Conservation (phyloP, 306 rosid species). For the Cucumis melo region DNA sequence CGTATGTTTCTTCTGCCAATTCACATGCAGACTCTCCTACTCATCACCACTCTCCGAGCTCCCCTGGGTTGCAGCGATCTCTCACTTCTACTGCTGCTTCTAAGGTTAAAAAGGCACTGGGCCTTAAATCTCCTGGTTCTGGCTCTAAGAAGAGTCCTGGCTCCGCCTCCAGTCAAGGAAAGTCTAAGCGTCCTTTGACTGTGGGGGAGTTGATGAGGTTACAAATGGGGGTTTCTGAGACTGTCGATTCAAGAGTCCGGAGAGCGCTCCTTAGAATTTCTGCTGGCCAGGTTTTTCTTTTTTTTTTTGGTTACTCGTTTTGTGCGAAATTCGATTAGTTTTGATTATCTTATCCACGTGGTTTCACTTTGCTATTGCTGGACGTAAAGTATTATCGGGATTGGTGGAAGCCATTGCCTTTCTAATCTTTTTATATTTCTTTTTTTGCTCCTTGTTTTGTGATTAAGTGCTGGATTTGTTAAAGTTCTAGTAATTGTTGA, state of each 20-base stretch:
- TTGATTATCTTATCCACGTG: background rate
- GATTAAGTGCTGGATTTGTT: background rate
- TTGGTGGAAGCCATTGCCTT: background rate
- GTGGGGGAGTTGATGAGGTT: slow-evolving; percentile 91
- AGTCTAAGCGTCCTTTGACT: slow-evolving; percentile 57
- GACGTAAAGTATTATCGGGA: background rate
- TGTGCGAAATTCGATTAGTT: background rate
- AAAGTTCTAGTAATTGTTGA: background rate
- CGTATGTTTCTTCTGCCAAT: slow-evolving; percentile 20
- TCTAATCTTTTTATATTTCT: background rate
- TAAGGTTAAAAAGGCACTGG: slow-evolving; percentile 91
- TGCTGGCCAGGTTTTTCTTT: slow-evolving; percentile 63
- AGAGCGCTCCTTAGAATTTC: slow-evolving; percentile 83
- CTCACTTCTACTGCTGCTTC: slow-evolving; percentile 92
- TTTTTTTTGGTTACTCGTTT: background rate
- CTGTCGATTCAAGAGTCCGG: slow-evolving; percentile 78
- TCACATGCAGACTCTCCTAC: slow-evolving; percentile 34
- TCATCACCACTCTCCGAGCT: slow-evolving; percentile 36
- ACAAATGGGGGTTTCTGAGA: slow-evolving; percentile 94
- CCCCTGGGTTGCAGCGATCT: slow-evolving; percentile 68
- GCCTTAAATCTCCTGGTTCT: slow-evolving; percentile 77
- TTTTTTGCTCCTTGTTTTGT: background rate
- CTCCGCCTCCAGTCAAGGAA: slow-evolving; percentile 33
- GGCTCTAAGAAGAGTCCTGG: slow-evolving; percentile 86
- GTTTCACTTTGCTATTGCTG: background rate